Conservation (phyloP, 768 basidiomycete species). For the Dacryopinax primogenitus region DNA sequence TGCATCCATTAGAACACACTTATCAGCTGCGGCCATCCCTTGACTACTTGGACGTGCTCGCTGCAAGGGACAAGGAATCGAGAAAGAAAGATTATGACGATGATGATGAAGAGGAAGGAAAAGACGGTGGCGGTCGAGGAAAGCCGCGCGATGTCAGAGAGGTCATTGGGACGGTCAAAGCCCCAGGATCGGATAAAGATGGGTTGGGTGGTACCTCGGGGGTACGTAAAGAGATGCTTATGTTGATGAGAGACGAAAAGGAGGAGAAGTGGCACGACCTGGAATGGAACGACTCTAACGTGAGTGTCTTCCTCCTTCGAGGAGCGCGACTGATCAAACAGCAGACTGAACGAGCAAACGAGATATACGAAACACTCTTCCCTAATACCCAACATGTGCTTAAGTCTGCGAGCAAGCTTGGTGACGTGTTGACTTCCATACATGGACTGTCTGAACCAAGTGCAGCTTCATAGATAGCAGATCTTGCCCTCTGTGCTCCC, state of each 20-base stretch:
- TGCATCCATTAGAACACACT: conserved; percentile 64
- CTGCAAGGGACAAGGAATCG: neutral
- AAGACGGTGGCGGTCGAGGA: neutral
- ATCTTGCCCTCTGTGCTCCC: neutral
- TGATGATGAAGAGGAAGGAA: conserved; percentile 25
- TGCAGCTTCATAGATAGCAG: neutral
- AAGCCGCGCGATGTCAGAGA: conserved; percentile 49
- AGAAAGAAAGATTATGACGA: conserved; percentile 4
- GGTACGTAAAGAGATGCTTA: conserved; percentile 63
- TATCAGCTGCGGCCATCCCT: conserved; percentile 74
- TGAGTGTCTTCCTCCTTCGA: conserved; percentile 28
- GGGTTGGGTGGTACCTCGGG: conserved; percentile 55
- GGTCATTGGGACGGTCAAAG: conserved; percentile 52
- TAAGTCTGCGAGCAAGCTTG: neutral
- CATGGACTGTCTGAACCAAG: neutral
- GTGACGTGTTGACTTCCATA: neutral
- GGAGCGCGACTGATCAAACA: neutral
- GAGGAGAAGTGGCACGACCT: conserved; percentile 65
- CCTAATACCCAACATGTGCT: neutral
- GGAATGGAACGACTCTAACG: conserved; percentile 52
- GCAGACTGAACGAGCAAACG: neutral
- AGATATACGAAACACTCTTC: neutral
- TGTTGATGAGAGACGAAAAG: conserved; percentile 58
- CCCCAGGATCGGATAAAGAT: too few species aligned
- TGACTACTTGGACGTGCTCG: conserved; percentile 60